Evolutionary conservation across 371 early-diverging fungal species (phyloP), one percentile per base, ranked within the genome.

Genomic region (Cokeromyces recurvatus): DNA sequence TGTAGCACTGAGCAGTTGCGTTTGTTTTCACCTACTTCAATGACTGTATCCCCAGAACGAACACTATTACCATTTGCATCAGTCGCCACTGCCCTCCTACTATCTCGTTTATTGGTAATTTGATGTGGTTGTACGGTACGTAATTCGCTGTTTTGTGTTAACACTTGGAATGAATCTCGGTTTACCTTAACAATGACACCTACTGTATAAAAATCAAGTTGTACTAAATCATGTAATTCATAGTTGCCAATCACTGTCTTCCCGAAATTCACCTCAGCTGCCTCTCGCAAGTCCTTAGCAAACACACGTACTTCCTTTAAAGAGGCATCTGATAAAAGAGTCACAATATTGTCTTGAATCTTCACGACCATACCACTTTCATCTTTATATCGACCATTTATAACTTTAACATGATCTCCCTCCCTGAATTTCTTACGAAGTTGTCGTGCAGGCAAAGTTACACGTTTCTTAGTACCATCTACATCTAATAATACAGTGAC

Each of bases 381-480:
- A 38, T 84, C 91, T 59, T 79, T 80, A 57, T 84, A 86, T n/a
- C 83, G 79, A 22, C 98, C 98, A 32, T 85, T 79, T 36, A 91
- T 81, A n/a, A 97, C 96, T 64, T 89, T 84, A 53, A 96, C 96
- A 47, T 94, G 90, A 52, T 97, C 94, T 47, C 99, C 99, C 31
- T 83, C 77, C 12, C 73, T 66, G 61, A 94, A 97, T 32, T 81
- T 77, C 69, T 96, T 97, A 43, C 88, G 78, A 14, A 99, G 75
- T 51, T 90, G 87, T 21, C 68, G 64, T 1, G 85, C 66, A 20
- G 66, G 68, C 7, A 79, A 44, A 4, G 74, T 65, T 0, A 80
- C 67, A 34, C 61, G 64, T 41, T 74, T 66, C 32, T 59, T 66
- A 27, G 68, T 61, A n/a, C 79, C 78, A 21, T 72, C 77, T n/a